Base-by-base conservation (phyloP, 2,329 filamentous ascomycete genomes). In the Colletotrichum gloeosporioides region DNA sequence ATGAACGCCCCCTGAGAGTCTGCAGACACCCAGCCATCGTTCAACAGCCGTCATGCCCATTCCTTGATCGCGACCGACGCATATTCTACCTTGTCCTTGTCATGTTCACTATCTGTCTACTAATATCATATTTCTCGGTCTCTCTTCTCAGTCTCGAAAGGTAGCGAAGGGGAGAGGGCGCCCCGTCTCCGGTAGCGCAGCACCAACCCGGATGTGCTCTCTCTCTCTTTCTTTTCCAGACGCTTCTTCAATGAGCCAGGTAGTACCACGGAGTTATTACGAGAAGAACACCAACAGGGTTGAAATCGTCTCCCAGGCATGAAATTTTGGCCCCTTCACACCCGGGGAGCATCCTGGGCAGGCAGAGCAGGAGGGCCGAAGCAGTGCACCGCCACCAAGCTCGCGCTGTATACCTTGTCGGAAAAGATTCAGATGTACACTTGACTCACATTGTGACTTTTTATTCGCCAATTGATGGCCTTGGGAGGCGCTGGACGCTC, bases 401-500 rank as follows among this genome's bases (percentile, higher is more conserved):
- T 53, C 44, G 44, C 10, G n/a, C n/a, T 53, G 10, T 22, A 53
- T 8, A 53, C 44, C 44, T 53, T 53, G 44, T 3, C 44, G 44
- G 44, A 22, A 53, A 53, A 22, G n/a, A 22, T 13, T 53, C 3
- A 22, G n/a, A 53, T 53, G 3, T n/a, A 12, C n/a, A 53, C n/a
- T 53, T 53, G 44, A 53, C 44, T 53, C n/a, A 53, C n/a, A 53
- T 12, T 22, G 44, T 53, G n/a, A 22, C 12, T 12, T 22, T 53
- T 49, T 13, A 0, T 22, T 22, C 2, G 4, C 44, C 10, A 49
- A 22, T 22, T 22, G n/a, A 22, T 13, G 44, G 44, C 44, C 4
- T 6, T 22, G 44, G 0, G 1, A 0, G 6, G 44, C 6, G n/a
- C n/a, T 22, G 0, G n/a, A 53, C n/a, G 44, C 36, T 22, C n/a